These are phyloP conservation scores for Globisporangium camurandrum DNA, from an alignment of 352 stramenopile species.

Conservation along the genomic window DNA sequence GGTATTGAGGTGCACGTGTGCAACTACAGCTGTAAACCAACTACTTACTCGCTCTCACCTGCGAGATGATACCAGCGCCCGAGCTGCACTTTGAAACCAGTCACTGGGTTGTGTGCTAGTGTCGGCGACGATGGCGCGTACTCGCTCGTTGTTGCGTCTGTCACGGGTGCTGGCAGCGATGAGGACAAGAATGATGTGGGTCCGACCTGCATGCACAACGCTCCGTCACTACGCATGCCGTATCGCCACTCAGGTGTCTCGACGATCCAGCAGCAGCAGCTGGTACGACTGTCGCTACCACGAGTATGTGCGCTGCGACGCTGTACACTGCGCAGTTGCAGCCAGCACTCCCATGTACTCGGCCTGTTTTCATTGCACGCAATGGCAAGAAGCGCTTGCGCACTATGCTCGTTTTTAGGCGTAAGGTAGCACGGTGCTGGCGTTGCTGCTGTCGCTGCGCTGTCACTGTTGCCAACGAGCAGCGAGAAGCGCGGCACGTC, in stretches of 20 bases:
- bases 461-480: slow-evolving; percentile 7
- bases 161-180: neutral
- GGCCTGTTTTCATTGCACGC: neutral
- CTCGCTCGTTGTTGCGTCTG: neutral
- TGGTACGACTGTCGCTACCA: neutral
- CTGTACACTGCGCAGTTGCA: slow-evolving; percentile 17
- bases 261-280: slow-evolving; percentile 21
- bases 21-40: too few species aligned
- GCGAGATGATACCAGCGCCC: slow-evolving; percentile 15
- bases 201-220: slow-evolving; percentile 5
- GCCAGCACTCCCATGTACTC: slow-evolving; percentile 26
- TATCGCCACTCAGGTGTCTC: slow-evolving; percentile 19
- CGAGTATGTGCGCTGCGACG: too few species aligned
- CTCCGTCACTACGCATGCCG: slow-evolving; percentile 10
- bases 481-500: slow-evolving; percentile 34
- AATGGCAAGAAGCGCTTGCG: slow-evolving; percentile 2
- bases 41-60: too few species aligned
- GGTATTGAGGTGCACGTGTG: too few species aligned
- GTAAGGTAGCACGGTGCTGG: slow-evolving; percentile 3
- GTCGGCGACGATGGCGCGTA: neutral
- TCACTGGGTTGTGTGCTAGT: neutral
- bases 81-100: neutral
- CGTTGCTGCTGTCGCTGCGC: neutral
- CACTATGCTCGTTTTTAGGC: neutral
- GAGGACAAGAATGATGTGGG: neutral